A percentile compares a stretch with the other conserved stretches of the same genome.
Evolutionary conservation across 192 early-diverging fungal species (phyloP).

Genomic region (Coemansia sp.): DNA sequence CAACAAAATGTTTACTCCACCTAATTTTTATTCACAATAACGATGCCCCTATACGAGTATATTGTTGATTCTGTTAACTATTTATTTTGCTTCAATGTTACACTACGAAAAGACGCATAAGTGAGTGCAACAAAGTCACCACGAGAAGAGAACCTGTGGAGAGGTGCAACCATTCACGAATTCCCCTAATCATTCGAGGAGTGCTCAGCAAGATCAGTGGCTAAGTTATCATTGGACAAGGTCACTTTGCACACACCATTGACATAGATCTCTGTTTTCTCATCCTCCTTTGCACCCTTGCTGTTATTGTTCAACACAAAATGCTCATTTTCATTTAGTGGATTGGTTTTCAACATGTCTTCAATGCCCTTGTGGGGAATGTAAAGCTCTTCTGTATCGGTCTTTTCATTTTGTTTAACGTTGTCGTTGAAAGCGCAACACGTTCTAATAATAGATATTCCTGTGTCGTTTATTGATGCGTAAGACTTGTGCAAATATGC

Average conservation of each 20-base stretch:
- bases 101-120: no score
- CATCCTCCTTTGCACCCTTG: not conserved
- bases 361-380: not conserved
- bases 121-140: no score
- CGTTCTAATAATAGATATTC: not conserved
- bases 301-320: not conserved
- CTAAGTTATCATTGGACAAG: not conserved
- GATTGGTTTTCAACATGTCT: not conserved
- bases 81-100: no score
- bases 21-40: no score
- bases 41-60: no score
- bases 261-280: not conserved
- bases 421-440: not conserved
- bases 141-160: no score
- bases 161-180: no score
- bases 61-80: no score
- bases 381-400: not conserved
- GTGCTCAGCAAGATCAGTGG: no score
- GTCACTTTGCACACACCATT: not conserved
- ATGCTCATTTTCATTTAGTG: not conserved
- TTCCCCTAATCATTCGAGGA: no score
- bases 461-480: not conserved
- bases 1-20: no score
- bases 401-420: not conserved
- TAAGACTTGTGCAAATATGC: not conserved